These are phyloP conservation scores for Gypsophila paniculata DNA, from an alignment of 179 eudicot species.

Conservation along the genomic window DNA sequence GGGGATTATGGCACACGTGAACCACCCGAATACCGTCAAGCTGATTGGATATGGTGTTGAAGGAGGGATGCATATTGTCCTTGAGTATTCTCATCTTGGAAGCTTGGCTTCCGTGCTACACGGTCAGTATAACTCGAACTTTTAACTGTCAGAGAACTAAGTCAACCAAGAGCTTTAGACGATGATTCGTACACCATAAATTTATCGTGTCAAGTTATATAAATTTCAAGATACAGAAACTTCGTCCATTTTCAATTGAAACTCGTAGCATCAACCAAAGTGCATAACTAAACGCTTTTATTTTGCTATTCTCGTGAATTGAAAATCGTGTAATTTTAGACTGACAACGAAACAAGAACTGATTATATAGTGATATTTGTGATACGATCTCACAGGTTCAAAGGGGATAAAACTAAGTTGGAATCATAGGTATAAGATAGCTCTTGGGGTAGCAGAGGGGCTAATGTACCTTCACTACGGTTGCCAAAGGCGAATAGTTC, in stretches of 20 bases:
- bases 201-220: too few species aligned
- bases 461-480: conserved; percentile 39
- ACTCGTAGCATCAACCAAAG: not conserved
- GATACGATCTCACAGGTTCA: conserved; percentile 22
- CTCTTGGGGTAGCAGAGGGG: conserved; percentile 40
- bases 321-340: not conserved
- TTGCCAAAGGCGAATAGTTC: conserved; percentile 39
- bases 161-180: too few species aligned
- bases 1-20: conserved; percentile 48
- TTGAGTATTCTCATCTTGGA: conserved; percentile 40
- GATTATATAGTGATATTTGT: too few species aligned
- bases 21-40: conserved; percentile 32
- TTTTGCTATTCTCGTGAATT: not conserved
- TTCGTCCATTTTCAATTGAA: too few species aligned
- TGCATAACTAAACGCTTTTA: too few species aligned
- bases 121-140: conserved; percentile 17
- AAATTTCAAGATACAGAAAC: too few species aligned
- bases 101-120: conserved; percentile 40
- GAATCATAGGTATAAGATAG: conserved; percentile 35
- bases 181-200: too few species aligned
- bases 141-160: too few species aligned
- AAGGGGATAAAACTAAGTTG: conserved; percentile 31
- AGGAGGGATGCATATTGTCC: conserved; percentile 47
- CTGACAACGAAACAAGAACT: not conserved
- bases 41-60: conserved; percentile 42